Evolutionary conservation across 176 grass and related monocot genomes (phyloP).

Genomic region (Avena eriantha): DNA sequence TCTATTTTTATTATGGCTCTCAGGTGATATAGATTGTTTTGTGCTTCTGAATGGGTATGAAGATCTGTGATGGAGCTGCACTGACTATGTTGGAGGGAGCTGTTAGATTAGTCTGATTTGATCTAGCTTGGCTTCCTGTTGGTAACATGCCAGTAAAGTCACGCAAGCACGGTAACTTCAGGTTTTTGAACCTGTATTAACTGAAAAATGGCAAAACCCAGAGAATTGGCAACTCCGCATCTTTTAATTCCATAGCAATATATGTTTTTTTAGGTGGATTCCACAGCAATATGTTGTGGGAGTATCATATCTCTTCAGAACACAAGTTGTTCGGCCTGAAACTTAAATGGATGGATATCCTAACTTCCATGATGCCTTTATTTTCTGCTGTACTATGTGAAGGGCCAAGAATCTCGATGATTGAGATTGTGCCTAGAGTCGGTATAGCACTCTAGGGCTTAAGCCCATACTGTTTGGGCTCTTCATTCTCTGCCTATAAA

Average conservation of each 20-base stretch:
- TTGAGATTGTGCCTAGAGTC: neutral
- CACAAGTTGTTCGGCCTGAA: neutral
- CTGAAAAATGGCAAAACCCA: too few relatives aligned
- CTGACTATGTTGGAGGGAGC: neutral
- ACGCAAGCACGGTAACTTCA: too few relatives aligned
- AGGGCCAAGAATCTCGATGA: neutral
- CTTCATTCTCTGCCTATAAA: too few relatives aligned
- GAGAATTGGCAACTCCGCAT: too few relatives aligned
- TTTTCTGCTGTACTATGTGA: neutral
- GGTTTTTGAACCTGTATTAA: too few relatives aligned
- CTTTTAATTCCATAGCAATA: too few relatives aligned
- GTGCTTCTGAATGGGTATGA: neutral
- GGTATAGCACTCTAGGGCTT: neutral
- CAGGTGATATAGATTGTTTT: neutral
- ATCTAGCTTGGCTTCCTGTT: slow-evolving; percentile 1
- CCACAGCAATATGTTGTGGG: too few relatives aligned
- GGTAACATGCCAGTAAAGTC: slow-evolving; percentile 10
- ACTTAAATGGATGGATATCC: neutral
- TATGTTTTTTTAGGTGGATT: too few relatives aligned
- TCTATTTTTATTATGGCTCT: neutral
- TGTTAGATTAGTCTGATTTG: neutral
- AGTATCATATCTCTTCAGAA: neutral
- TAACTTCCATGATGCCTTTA: neutral
- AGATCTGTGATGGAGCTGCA: neutral
- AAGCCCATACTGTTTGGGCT: neutral